phyloP scores from a whole-genome alignment of 176 grass and related monocot genomes.

The Elaeis guineensis region DNA sequence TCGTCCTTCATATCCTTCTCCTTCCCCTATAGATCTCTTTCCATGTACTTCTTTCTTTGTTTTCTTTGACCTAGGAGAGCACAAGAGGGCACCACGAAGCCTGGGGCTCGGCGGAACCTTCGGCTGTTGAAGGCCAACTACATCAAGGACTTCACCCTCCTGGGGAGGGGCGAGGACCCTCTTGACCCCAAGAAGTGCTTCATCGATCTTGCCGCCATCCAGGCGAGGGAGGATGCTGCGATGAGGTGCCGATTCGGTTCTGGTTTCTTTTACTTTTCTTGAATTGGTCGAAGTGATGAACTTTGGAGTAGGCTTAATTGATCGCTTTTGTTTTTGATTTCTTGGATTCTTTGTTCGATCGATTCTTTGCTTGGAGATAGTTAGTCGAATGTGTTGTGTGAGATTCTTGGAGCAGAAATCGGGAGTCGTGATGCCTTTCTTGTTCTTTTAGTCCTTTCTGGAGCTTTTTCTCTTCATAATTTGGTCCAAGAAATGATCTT shows the following conservation, averaged over 20 bases:
- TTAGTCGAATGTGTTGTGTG: too few relatives aligned
- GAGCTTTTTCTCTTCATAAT: too few relatives aligned
- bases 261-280: too few relatives aligned
- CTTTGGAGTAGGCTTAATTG: too few relatives aligned
- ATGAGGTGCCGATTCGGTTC: conserved; percentile 35
- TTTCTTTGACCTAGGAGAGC: conserved; percentile 24
- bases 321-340: too few relatives aligned
- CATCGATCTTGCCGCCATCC: conserved; percentile 58
- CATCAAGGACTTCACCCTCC: conserved; percentile 64
- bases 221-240: conserved; percentile 77
- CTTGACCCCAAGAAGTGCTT: conserved; percentile 63
- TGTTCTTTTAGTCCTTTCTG: too few relatives aligned
- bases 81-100: conserved; percentile 67
- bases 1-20: conserved; percentile 96
- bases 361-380: too few relatives aligned
- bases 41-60: background rate
- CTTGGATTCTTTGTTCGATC: too few relatives aligned
- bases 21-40: background rate
- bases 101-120: conserved; percentile 44
- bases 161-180: conserved; percentile 56
- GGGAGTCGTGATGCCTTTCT: too few relatives aligned
- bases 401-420: too few relatives aligned
- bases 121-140: conserved; percentile 86
- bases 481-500: too few relatives aligned
- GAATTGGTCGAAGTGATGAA: too few relatives aligned